phyloP scores from a whole-genome alignment of 371 early-diverging fungal genomes.

The Mortierella sp. region DNA sequence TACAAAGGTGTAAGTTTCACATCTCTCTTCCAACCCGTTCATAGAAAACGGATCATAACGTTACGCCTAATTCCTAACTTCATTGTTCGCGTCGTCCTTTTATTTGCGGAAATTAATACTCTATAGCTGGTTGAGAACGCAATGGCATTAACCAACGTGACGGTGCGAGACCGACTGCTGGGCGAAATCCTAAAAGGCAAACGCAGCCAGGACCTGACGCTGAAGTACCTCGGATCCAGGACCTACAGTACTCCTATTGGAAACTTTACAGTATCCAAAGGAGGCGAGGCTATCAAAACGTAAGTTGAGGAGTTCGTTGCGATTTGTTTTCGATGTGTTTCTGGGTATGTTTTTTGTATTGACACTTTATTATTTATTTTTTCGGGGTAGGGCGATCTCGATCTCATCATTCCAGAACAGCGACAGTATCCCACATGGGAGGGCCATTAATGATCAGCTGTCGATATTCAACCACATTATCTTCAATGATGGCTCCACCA shows the following conservation, averaged over 20 bases:
- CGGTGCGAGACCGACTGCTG: slow-evolving; percentile 8
- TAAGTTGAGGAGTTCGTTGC: neutral
- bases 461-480: slow-evolving; percentile 30
- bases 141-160: slow-evolving; percentile 10
- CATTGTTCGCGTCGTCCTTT: neutral
- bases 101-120: neutral
- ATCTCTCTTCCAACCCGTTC: neutral
- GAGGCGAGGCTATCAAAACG: slow-evolving; percentile 43
- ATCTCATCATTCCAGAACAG: slow-evolving; percentile 38
- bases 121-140: slow-evolving; percentile 31
- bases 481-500: slow-evolving; percentile 39
- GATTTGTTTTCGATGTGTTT: neutral
- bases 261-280: slow-evolving; percentile 33
- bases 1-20: slow-evolving; percentile 56
- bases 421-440: slow-evolving; percentile 32
- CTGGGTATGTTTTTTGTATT: neutral
- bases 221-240: slow-evolving; percentile 8
- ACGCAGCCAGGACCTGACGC: slow-evolving; percentile 31
- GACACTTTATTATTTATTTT: neutral
- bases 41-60: too few relatives aligned
- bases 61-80: neutral
- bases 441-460: neutral
- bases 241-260: slow-evolving; percentile 33
- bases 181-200: slow-evolving; percentile 34
- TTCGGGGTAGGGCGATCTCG: slow-evolving; percentile 14